phyloP scores from a whole-genome alignment of 2,329 filamentous ascomycete genomes.

The Beauveria scarabaeidicola region DNA sequence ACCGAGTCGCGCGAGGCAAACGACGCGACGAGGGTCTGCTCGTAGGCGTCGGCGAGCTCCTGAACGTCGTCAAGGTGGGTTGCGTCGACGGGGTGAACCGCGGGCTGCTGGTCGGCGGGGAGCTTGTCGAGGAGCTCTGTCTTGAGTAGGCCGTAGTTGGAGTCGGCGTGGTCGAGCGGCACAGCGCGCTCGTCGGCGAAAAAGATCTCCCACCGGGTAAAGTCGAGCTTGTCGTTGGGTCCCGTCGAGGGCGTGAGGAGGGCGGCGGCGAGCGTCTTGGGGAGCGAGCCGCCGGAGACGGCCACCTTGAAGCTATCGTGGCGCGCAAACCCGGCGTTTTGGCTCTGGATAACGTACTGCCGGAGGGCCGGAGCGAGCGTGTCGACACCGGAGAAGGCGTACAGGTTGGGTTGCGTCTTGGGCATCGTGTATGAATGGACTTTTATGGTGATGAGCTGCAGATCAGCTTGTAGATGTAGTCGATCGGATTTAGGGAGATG shows the following conservation, averaged over 20 bases:
- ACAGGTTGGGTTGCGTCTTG: conserved; percentile 60
- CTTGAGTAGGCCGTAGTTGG: conserved; percentile 87
- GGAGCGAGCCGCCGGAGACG: conserved; percentile 88
- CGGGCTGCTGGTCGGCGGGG: conserved; percentile 56
- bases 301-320: conserved; percentile 84
- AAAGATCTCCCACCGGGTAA: conserved; percentile 93
- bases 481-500: not conserved
- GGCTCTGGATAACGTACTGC: conserved; percentile 71
- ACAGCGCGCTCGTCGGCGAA: conserved; percentile 97
- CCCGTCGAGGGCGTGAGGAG: conserved; percentile 52
- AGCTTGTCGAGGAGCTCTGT: conserved; percentile 83
- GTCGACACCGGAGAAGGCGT: conserved; percentile 63
- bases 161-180: conserved; percentile 82
- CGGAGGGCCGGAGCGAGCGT: conserved; percentile 70
- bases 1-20: conserved; percentile 93
- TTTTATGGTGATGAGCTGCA: not conserved
- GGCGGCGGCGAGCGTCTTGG: conserved; percentile 76
- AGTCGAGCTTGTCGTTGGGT: conserved; percentile 58
- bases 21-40: conserved; percentile 72
- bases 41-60: conserved; percentile 89
- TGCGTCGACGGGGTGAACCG: conserved; percentile 69
- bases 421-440: conserved; percentile 33
- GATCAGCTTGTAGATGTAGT: not conserved
- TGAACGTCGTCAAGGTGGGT: conserved; percentile 64
- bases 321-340: conserved; percentile 69